Conservation (phyloP, 169 alveolate species). For the Plasmodium gallinaceum region DNA sequence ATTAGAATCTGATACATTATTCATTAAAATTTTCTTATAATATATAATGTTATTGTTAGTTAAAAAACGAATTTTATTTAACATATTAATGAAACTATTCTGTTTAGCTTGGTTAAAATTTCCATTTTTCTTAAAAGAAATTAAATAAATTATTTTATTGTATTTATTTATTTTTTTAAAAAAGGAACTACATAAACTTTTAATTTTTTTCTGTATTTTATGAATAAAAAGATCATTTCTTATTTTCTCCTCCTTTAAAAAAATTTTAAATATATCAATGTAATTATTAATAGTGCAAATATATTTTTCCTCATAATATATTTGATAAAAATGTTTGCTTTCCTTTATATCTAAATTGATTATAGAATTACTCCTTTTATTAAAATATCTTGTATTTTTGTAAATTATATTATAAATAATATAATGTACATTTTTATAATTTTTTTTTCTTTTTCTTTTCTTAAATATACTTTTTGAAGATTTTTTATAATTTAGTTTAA, state of each 20-base stretch:
- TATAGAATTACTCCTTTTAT: neutral
- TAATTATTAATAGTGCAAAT: neutral
- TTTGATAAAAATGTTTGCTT: neutral
- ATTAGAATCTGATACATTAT: conserved; percentile 1
- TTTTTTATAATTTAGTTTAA: neutral
- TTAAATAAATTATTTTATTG: neutral
- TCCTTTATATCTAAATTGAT: conserved; percentile 5
- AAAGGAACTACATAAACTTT: neutral
- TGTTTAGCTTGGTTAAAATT: conserved; percentile 3
- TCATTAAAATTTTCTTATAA: conserved; percentile 8
- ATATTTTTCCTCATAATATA: neutral
- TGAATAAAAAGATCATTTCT: neutral
- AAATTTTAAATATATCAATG: neutral
- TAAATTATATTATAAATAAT: neutral
- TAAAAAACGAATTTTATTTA: conserved; percentile 14
- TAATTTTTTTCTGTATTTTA: neutral
- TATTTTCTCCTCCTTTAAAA: conserved; percentile 1
- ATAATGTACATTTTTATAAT: neutral
- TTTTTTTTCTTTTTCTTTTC: neutral
- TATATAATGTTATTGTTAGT: neutral
- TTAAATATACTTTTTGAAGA: neutral
- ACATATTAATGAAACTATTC: conserved; percentile 9
- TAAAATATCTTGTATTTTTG: neutral
- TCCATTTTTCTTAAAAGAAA: conserved; percentile 7
- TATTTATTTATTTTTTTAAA: conserved; percentile 7